Percentiles rank a stretch among this genome's conserved stretches.
These are phyloP conservation scores for Eimeria falciformis DNA, from an alignment of 169 alveolate species.

Conservation along the genomic window DNA sequence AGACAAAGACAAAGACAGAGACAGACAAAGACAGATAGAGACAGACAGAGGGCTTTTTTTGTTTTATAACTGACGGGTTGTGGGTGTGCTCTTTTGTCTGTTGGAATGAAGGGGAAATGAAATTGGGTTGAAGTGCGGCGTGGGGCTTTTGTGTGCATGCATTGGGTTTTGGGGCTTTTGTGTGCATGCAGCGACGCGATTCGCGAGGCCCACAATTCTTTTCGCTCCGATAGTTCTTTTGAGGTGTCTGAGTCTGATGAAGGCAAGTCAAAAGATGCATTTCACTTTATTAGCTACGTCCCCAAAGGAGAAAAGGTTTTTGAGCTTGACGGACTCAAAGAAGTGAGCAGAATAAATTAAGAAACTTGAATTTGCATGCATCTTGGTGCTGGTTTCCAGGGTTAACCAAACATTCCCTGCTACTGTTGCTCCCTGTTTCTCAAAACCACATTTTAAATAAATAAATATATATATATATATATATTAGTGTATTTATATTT, in stretches of 20 bases:
- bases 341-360: not conserved
- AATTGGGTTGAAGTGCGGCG: not conserved
- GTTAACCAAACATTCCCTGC: not conserved
- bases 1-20: not conserved
- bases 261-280: conserved; percentile 86
- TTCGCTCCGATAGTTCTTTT: conserved; percentile 50
- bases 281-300: conserved; percentile 90
- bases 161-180: not conserved
- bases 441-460: not conserved
- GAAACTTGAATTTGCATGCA: not conserved
- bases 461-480: not conserved
- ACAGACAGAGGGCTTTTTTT: not conserved
- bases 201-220: conserved; percentile 77
- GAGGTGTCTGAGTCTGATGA: conserved; percentile 58
- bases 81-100: not conserved
- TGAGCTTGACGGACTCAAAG: conserved; percentile 90
- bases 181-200: conserved; percentile 37
- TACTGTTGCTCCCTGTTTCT: not conserved
- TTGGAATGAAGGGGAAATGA: not conserved
- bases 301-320: conserved; percentile 87
- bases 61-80: not conserved
- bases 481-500: not conserved
- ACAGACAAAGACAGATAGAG: too few species aligned
- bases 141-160: not conserved
- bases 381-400: not conserved